Base-by-base conservation (phyloP, 169 alveolate genomes). In the Babesia bigemina region DNA sequence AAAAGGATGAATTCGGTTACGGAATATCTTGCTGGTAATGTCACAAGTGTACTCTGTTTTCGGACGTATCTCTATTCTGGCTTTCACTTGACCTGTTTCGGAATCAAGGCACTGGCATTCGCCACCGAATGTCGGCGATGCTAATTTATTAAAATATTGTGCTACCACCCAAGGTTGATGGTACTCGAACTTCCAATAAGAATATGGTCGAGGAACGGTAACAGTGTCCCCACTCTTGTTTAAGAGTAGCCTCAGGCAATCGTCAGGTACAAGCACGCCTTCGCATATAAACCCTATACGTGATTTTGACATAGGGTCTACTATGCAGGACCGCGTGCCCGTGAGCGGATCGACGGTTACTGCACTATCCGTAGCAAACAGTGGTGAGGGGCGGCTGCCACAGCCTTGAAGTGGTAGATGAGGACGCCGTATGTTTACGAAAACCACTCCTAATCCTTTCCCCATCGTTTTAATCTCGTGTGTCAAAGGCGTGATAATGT, bases 221-320 rank as follows among this genome's bases (percentile, higher is more conserved):
- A 24, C 50, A 3, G 9, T 12, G 17, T 13, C 16, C 0, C 21
- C 28, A 33, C 17, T 11, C 28, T 59, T 19, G 39, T 21, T 28
- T 2, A 59, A 0, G 19, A 59, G n/a, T 1, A 13, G 28, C 22
- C 19, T 39, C 26, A 63, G 0, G 50, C 72, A 63, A 36, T 63
- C 72, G 11, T 21, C 36, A 7, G 60, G 74, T 21, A 45, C 60
- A 16, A 65, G n/a, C 9, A 3, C 10, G 0, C 74, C 74, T 6
- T 65, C 74, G 28, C 74, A 65, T 4, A 49, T 11, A 60, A 65
- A 65, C 0, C 74, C 60, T 4, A 65, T 50, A 16, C 45, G 63
- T 0, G 28, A 14, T 11, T 10, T 13, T 19, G 42, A 47, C 61
- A 44, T 65, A 4, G 62, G 19, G 22, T 65, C 74, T 1, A 48